Percentiles rank a stretch among this genome's conserved stretches.
These are phyloP conservation scores for Scedosporium dehoogii DNA, from an alignment of 2,329 filamentous ascomycete genomes.

Conservation along the genomic window DNA sequence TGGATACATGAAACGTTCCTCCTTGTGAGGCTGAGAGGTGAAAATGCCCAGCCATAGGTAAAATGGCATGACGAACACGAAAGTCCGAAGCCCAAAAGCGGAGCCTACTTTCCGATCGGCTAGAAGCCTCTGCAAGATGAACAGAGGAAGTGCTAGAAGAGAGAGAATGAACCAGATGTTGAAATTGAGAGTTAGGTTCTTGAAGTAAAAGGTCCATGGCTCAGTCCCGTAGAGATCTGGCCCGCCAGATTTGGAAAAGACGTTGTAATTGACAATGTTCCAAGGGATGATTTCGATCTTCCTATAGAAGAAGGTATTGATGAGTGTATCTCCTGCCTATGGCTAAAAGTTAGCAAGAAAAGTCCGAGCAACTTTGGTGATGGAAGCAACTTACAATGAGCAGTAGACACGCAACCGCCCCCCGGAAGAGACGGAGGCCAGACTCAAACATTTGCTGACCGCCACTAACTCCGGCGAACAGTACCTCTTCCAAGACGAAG, in stretches of 20 bases:
- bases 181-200: conserved; percentile 88
- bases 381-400: conserved; percentile 50
- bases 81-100: conserved; percentile 60
- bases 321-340: conserved; percentile 55
- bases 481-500: conserved; percentile 67
- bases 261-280: conserved; percentile 94
- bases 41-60: conserved; percentile 94
- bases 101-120: conserved; percentile 52
- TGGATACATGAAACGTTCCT: conserved; percentile 98
- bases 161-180: conserved; percentile 88
- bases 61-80: conserved; percentile 75
- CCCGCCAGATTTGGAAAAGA: conserved; percentile 72
- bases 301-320: conserved; percentile 81
- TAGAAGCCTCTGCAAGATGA: conserved; percentile 61
- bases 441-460: conserved; percentile 50
- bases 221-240: conserved; percentile 93
- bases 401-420: conserved; percentile 53
- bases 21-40: conserved; percentile 87
- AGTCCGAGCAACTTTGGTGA: neutral
- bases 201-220: conserved; percentile 93
- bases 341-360: neutral
- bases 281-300: conserved; percentile 68
- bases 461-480: conserved; percentile 45
- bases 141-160: conserved; percentile 61
- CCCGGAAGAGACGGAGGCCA: conserved; percentile 54